Conservation (phyloP, 2,329 filamentous ascomycete species). For the Fusarium xylarioides region DNA sequence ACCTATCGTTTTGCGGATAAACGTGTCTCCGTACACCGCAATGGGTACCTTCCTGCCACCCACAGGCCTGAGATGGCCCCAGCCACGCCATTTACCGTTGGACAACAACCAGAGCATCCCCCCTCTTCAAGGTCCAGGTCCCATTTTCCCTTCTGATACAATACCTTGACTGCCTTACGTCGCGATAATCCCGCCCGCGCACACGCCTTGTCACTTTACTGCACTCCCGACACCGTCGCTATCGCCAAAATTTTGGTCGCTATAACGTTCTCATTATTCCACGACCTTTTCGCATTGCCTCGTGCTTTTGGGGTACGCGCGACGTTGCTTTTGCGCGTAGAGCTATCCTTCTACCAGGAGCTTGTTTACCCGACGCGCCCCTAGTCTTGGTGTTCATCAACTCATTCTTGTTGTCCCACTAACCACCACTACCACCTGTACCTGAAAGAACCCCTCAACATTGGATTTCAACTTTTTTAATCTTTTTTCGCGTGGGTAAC, state of each 20-base stretch:
- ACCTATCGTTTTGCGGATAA: accelerated
- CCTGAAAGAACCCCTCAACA: conserved; percentile 10
- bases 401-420: conserved; percentile 36
- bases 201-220: conserved; percentile 34
- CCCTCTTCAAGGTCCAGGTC: conserved; percentile 43
- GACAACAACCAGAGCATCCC: conserved; percentile 41
- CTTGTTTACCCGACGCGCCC: conserved; percentile 50
- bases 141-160: conserved; percentile 43
- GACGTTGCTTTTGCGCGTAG: conserved; percentile 45
- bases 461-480: background rate
- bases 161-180: conserved; percentile 31
- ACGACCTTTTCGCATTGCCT: conserved; percentile 41
- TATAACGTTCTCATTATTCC: conserved; percentile 26
- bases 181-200: conserved; percentile 39
- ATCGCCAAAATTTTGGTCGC: conserved; percentile 40
- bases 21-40: background rate
- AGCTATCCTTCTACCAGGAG: conserved; percentile 43
- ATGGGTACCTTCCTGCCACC: conserved; percentile 14
- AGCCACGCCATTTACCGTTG: conserved; percentile 53
- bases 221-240: conserved; percentile 38
- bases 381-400: conserved; percentile 46
- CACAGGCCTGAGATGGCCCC: conserved; percentile 40
- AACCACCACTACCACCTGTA: conserved; percentile 22
- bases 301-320: conserved; percentile 44
- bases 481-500: conserved; percentile 1